These are phyloP conservation scores for Monascus purpureus DNA, from an alignment of 495 filamentous ascomycete genomes.

Conservation along the genomic window DNA sequence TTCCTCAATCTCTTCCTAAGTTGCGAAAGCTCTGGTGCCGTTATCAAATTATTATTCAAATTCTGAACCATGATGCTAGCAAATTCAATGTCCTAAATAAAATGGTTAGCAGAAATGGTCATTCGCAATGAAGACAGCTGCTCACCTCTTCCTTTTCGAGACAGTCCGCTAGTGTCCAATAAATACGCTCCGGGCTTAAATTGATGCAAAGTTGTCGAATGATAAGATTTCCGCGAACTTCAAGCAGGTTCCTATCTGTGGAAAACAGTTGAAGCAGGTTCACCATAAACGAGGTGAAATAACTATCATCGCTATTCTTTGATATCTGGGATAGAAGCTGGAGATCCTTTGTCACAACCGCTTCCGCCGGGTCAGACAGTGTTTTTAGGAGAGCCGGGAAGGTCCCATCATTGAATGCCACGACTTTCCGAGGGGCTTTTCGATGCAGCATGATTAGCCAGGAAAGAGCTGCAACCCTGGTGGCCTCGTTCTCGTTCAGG, in stretches of 20 bases:
- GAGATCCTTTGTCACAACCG: constrained; percentile 89
- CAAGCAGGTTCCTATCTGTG: constrained; percentile 79
- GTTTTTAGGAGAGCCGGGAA: constrained; percentile 96
- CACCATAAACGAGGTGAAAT: constrained; percentile 97
- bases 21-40: constrained; percentile 85
- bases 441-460: constrained; percentile 97
- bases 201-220: constrained; percentile 91
- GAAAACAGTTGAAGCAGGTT: constrained; percentile 89
- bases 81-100: constrained; percentile 73
- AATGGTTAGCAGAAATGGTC: neutral
- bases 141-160: constrained; percentile 84
- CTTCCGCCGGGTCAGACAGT: constrained; percentile 86
- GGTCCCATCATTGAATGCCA: constrained; percentile 93
- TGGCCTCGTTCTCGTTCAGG: constrained; percentile 91
- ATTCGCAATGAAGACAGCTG: neutral
- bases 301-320: constrained; percentile 87
- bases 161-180: constrained; percentile 89
- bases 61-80: constrained; percentile 99
- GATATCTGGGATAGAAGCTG: constrained; percentile 94
- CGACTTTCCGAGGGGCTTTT: constrained; percentile 84
- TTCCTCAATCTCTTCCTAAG: constrained; percentile 82
- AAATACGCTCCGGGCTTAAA: constrained; percentile 87
- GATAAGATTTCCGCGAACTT: constrained; percentile 88
- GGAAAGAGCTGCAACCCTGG: constrained; percentile 78
- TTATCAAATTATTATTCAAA: constrained; percentile 97